A percentile compares a stretch with the other conserved stretches of the same genome.
Evolutionary conservation across 768 basidiomycete species (phyloP).

Genomic region (Russula sp.): DNA sequence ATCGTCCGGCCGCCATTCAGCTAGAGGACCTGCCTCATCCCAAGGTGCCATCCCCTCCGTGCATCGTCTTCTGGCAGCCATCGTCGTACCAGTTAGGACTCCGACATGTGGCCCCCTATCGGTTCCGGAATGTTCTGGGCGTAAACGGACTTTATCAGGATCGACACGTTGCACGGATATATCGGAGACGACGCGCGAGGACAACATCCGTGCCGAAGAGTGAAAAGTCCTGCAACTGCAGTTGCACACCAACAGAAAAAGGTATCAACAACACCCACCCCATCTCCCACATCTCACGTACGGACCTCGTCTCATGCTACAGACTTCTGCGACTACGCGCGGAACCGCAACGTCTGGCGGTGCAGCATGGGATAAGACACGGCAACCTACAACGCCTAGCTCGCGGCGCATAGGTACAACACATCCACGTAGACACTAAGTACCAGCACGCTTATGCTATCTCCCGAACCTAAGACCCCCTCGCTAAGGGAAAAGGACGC

Average conservation of each 20-base stretch:
- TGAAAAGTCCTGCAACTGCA: constrained; percentile 5
- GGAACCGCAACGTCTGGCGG: background rate
- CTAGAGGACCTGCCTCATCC: too few relatives aligned
- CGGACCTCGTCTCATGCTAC: constrained; percentile 6
- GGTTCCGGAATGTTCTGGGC: constrained; percentile 16
- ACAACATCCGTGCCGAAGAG: constrained; percentile 28
- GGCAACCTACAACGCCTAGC: constrained; percentile 15
- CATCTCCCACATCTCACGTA: constrained; percentile 9
- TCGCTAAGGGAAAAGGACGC: constrained; percentile 31
- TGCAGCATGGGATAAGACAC: constrained; percentile 9
- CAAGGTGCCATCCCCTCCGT: too few relatives aligned
- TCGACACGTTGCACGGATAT: constrained; percentile 19
- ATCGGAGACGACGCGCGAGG: constrained; percentile 22
- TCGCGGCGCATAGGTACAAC: constrained; percentile 15
- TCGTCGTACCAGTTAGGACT: too few relatives aligned
- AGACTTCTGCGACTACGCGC: background rate
- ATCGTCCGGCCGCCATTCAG: too few relatives aligned
- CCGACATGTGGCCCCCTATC: too few relatives aligned
- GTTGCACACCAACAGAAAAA: constrained; percentile 19
- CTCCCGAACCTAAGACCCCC: constrained; percentile 25
- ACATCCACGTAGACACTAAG: constrained; percentile 7
- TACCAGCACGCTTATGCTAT: constrained; percentile 26
- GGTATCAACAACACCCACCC: constrained; percentile 8
- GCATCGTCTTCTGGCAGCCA: too few relatives aligned
- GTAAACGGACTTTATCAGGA: constrained; percentile 25